A percentile compares a stretch with the other conserved stretches of the same genome.
These are phyloP conservation scores for Pythium monospermum DNA, from an alignment of 352 stramenopile species.

Conservation along the genomic window DNA sequence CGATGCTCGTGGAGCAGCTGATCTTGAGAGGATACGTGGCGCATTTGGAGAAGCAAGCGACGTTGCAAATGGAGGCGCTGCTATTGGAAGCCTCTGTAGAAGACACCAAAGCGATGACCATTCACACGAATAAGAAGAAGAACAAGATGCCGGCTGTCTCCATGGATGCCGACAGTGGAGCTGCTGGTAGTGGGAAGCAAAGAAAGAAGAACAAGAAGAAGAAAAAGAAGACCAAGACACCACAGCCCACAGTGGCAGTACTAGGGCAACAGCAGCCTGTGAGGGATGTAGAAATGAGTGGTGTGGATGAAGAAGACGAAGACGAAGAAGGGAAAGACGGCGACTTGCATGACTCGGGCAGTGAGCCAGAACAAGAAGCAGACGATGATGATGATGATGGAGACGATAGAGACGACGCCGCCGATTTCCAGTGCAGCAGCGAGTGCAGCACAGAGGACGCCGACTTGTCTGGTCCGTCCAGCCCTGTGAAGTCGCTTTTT, in stretches of 20 bases:
- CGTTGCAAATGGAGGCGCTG: conserved; percentile 71
- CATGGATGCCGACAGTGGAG: too few relatives aligned
- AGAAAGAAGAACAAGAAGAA: conserved; percentile 22
- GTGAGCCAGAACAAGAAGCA: conserved; percentile 14
- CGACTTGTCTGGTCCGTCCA: conserved; percentile 15
- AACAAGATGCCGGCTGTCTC: too few relatives aligned
- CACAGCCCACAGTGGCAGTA: not conserved
- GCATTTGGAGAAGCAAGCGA: conserved; percentile 59
- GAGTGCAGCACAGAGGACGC: conserved; percentile 21
- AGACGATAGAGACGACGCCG: too few relatives aligned
- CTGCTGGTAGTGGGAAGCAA: too few relatives aligned
- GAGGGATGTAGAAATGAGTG: not conserved
- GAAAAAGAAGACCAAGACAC: not conserved
- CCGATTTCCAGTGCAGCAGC: conserved; percentile 10
- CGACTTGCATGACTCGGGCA: conserved; percentile 3
- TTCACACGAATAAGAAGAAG: conserved; percentile 13
- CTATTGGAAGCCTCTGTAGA: conserved; percentile 38
- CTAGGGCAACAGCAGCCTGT: too few relatives aligned
- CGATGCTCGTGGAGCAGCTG: conserved; percentile 80
- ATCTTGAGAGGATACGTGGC: conserved; percentile 72
- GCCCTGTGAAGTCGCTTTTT: conserved; percentile 11
- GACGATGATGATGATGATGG: not conserved
- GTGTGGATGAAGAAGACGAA: not conserved
- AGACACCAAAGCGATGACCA: not conserved
- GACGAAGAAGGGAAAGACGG: not conserved